Conservation (phyloP, 164 flowering plant genomes). For the Cinnamomum chago region DNA sequence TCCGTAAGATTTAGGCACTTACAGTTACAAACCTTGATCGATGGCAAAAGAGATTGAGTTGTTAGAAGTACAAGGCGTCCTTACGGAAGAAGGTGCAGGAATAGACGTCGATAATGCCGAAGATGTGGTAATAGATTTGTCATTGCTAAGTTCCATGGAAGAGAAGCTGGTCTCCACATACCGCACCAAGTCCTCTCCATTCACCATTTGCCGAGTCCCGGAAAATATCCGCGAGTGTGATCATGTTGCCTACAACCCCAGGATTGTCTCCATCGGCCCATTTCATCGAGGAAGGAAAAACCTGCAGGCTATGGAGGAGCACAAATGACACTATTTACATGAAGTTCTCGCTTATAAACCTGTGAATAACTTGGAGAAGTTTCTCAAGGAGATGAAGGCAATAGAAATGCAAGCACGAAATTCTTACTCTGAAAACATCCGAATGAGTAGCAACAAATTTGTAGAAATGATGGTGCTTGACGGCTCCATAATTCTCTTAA, state of each 20-base stretch:
- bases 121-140: background rate
- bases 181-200: background rate
- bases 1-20: too few relatives aligned
- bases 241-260: constrained; percentile 8
- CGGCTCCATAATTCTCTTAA: too few relatives aligned
- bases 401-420: too few relatives aligned
- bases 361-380: too few relatives aligned
- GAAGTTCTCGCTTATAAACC: too few relatives aligned
- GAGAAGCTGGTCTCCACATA: background rate
- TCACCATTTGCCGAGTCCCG: constrained; percentile 17
- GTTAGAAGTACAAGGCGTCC: background rate
- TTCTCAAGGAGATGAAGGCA: too few relatives aligned
- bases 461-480: too few relatives aligned
- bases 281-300: constrained; percentile 7
- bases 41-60: too few relatives aligned
- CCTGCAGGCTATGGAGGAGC: constrained; percentile 20
- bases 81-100: background rate
- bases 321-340: constrained; percentile 6
- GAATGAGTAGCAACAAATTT: too few relatives aligned
- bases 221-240: constrained; percentile 2
- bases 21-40: too few relatives aligned
- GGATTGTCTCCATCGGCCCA: constrained; percentile 22
- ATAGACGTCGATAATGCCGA: background rate
- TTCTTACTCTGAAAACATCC: too few relatives aligned
- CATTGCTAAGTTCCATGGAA: background rate